Base-by-base conservation (phyloP, 1,284 basidiomycete species). In the Cryptococcus sp. region DNA sequence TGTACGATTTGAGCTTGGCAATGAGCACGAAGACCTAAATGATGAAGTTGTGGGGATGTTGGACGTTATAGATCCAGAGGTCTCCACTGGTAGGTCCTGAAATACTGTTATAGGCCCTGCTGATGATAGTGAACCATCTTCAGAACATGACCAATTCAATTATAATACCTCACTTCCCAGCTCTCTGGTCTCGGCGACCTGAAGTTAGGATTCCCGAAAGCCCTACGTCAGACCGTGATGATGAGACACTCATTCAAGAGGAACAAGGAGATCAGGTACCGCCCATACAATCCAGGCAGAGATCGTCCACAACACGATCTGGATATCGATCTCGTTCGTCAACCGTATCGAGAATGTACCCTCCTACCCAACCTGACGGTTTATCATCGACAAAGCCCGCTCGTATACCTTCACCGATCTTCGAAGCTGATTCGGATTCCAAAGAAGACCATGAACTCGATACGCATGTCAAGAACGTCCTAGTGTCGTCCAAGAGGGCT, bases 401-500 rank as follows among this genome's bases (percentile, higher is more conserved):
- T 18, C 19, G 21, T 37, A 24, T 46, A 2, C 24, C 52, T 25
- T 46, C 45, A 2, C 14, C 37, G 23, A 41, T 52, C 18, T 4
- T 28, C 28, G 28, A 28, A 28, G 28, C 5, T 28, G 28, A 28
- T 5, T 34, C 32, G 9, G 57, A 55, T 18, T 41, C 57, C 19
- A 53, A 54, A 21, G 46, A 57, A 18, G 65, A 66, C 43, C 57
- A 68, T 50, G 55, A 66, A 40, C 57, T 72, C 7, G 70, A 73
- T 46, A 48, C 81, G 34, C 89, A 92, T 76, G 86, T 94, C 21
- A 82, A 86, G 50, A 82, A 88, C 59, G 81, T 91, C 2, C 78
- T 94, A 14, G 47, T 49, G 7, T 31, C 52, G 31, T 79, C 79
- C 22, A 82, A 83, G 55, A 81, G 82, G 31, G 82, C 83, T 25